phyloP scores from a whole-genome alignment of 805 yeast genomes.

The Kregervanrija delftensis region DNA sequence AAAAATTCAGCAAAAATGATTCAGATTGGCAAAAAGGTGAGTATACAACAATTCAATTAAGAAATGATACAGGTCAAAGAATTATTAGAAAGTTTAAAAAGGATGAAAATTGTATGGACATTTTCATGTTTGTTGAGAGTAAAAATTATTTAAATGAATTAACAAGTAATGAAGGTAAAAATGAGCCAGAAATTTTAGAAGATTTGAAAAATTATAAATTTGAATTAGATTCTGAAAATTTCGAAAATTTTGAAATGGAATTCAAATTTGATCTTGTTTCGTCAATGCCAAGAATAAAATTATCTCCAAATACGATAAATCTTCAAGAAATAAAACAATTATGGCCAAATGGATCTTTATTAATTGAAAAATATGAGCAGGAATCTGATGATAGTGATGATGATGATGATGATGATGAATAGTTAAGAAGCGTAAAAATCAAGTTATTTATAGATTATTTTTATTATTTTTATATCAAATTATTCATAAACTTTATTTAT shows the following conservation, averaged over 20 bases:
- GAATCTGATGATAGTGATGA: conserved; percentile 18
- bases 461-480: not conserved
- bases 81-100: conserved; percentile 37
- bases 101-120: conserved; percentile 34
- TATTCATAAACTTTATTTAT: no score
- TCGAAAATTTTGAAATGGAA: conserved; percentile 13
- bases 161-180: conserved; percentile 4
- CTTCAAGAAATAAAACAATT: conserved; percentile 24
- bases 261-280: conserved; percentile 30
- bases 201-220: conserved; percentile 6
- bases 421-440: no score
- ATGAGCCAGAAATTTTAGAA: conserved; percentile 12
- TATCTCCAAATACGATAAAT: conserved; percentile 16
- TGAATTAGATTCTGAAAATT: conserved; percentile 6
- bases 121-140: conserved; percentile 45
- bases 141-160: conserved; percentile 20
- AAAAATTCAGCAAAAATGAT: conserved; percentile 4
- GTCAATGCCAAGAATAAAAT: conserved; percentile 29
- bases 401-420: conserved; percentile 7
- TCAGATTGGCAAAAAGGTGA: conserved; percentile 22
- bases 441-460: not conserved
- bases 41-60: conserved; percentile 41
- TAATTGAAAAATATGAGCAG: conserved; percentile 23
- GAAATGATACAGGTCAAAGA: conserved; percentile 47
- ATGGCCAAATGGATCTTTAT: conserved; percentile 33